Percentiles rank a stretch among this genome's conserved stretches.
These are phyloP conservation scores for Diaporthe amygdali DNA, from an alignment of 2,329 filamentous ascomycete genomes.

Conservation along the genomic window DNA sequence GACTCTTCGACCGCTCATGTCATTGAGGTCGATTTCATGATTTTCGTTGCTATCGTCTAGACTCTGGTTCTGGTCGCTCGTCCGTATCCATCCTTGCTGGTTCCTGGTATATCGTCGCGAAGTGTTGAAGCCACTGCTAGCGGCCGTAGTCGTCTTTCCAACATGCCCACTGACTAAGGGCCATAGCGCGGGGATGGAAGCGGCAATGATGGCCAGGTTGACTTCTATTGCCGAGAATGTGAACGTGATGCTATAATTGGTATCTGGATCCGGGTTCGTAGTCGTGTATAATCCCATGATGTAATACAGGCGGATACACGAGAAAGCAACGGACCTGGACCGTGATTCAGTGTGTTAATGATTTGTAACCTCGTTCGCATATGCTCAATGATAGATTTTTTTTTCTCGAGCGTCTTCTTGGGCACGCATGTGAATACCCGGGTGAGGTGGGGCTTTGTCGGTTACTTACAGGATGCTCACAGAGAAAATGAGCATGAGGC, in stretches of 20 bases:
- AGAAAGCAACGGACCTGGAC: background rate
- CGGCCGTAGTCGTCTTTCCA: background rate
- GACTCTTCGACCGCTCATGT: background rate
- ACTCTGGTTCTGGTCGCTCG: background rate
- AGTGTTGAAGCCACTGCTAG: background rate
- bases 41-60: background rate
- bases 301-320: slow-evolving; percentile 35
- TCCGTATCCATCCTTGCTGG: background rate
- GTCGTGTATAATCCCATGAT: slow-evolving; percentile 29
- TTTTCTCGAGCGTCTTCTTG: background rate
- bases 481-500: slow-evolving; percentile 45
- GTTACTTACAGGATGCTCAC: background rate
- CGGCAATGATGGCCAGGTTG: slow-evolving; percentile 45
- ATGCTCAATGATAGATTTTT: background rate
- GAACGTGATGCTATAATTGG: slow-evolving; percentile 37
- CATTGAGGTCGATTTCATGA: background rate
- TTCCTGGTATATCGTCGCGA: background rate
- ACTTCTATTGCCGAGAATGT: slow-evolving; percentile 39
- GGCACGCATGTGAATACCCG: too few relatives aligned
- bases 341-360: background rate
- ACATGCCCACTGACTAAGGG: slow-evolving; percentile 36
- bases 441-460: background rate
- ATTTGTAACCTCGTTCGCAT: too few relatives aligned
- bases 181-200: slow-evolving; percentile 43
- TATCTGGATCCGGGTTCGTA: slow-evolving; percentile 28